Percentiles rank a stretch among this genome's conserved stretches.
Conservation (phyloP, 176 grass and related monocot species). For the Lolium rigidum region DNA sequence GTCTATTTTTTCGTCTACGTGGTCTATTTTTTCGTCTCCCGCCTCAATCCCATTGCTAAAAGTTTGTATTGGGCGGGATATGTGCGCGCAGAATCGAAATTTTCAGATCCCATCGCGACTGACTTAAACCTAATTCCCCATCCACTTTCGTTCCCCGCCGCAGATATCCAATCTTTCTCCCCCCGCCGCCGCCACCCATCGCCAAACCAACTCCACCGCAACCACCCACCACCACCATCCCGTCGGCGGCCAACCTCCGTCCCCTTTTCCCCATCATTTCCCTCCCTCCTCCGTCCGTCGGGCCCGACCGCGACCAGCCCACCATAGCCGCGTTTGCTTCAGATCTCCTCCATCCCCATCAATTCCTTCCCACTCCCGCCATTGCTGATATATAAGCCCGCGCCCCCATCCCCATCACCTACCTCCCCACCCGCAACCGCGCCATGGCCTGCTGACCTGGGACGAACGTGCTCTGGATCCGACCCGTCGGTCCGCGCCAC, state of each 20-base stretch:
- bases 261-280: constrained; percentile 28
- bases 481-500: background rate
- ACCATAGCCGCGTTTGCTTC: constrained; percentile 50
- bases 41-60: too few relatives aligned
- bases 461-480: constrained; percentile 14
- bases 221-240: constrained; percentile 20
- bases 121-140: too few relatives aligned
- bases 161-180: too few relatives aligned
- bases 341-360: constrained; percentile 50
- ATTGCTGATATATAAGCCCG: constrained; percentile 15
- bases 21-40: too few relatives aligned
- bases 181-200: too few relatives aligned
- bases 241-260: constrained; percentile 18
- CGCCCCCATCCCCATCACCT: constrained; percentile 39
- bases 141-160: too few relatives aligned
- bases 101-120: too few relatives aligned
- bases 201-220: background rate
- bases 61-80: too few relatives aligned
- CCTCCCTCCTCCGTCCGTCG: background rate
- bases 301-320: constrained; percentile 49
- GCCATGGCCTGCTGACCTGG: background rate
- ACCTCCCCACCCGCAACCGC: background rate
- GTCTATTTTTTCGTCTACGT: too few relatives aligned
- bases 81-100: too few relatives aligned
- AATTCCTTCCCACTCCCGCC: constrained; percentile 19